phyloP scores from a whole-genome alignment of 768 basidiomycete genomes.

The Leccinellum albellum region DNA sequence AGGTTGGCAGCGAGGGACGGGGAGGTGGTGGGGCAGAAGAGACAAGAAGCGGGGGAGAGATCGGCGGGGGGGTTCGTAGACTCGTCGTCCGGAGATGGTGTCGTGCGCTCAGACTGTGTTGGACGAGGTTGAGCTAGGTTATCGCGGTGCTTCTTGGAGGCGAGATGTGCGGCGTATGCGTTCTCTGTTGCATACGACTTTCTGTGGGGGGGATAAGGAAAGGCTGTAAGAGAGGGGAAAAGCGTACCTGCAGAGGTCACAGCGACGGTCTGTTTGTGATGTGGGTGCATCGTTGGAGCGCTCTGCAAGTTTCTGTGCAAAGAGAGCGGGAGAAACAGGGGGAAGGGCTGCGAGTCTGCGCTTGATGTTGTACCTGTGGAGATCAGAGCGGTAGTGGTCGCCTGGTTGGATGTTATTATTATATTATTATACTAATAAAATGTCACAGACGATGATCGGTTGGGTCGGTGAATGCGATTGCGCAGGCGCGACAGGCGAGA shows the following conservation, averaged over 20 bases:
- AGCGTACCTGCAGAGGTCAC: constrained; percentile 82
- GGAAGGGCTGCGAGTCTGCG: constrained; percentile 87
- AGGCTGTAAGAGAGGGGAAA: not conserved
- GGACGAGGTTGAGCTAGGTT: constrained; percentile 40
- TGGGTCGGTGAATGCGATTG: constrained; percentile 78
- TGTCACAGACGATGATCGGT: constrained; percentile 71
- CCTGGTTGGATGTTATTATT: constrained; percentile 50
- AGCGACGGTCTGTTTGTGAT: constrained; percentile 49
- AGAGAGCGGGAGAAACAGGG: constrained; percentile 71
- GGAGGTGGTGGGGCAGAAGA: constrained; percentile 71
- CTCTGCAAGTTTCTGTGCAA: constrained; percentile 87
- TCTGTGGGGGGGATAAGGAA: constrained; percentile 37
- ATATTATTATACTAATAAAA: too few species aligned
- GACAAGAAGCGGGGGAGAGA: constrained; percentile 64
- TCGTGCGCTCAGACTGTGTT: not conserved
- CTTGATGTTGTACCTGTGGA: constrained; percentile 98
- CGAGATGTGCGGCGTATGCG: constrained; percentile 82
- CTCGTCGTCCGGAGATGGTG: not conserved
- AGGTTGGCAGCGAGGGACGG: constrained; percentile 61
- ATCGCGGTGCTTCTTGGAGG: constrained; percentile 88
- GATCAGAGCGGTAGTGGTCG: constrained; percentile 87
- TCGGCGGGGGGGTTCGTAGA: not conserved
- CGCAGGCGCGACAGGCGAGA: constrained; percentile 85
- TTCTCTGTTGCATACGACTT: constrained; percentile 89
- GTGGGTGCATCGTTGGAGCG: constrained; percentile 65